These are phyloP conservation scores for Solanum acaule DNA, from an alignment of 257 asterid species.

Conservation along the genomic window DNA sequence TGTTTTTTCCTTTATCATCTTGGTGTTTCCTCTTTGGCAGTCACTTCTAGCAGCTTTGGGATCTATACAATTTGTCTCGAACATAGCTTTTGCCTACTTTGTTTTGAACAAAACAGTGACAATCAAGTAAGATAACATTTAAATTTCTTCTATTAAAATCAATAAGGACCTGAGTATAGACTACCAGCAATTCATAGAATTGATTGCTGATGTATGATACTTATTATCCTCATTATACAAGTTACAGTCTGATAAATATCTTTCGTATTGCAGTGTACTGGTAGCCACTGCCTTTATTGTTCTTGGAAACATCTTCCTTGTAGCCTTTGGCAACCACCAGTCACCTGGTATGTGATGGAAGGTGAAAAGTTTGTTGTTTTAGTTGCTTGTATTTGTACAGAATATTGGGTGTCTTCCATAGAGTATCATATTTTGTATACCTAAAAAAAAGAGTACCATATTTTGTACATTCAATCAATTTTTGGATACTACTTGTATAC, in stretches of 20 bases:
- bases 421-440: not conserved
- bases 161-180: not conserved
- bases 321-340: constrained; percentile 98
- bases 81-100: constrained; percentile 81
- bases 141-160: not conserved
- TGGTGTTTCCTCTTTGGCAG: constrained; percentile 35
- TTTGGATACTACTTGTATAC: not conserved
- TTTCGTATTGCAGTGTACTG: constrained; percentile 54
- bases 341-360: constrained; percentile 70
- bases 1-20: not conserved
- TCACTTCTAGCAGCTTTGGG: constrained; percentile 98
- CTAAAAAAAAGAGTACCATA: not conserved
- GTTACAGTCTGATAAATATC: not conserved
- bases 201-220: not conserved
- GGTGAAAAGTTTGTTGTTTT: constrained; percentile 2
- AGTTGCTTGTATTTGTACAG: not conserved
- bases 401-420: not conserved
- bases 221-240: not conserved
- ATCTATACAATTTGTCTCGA: constrained; percentile 90
- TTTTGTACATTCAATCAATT: not conserved
- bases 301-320: constrained; percentile 91
- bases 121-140: constrained; percentile 52
- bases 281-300: constrained; percentile 93
- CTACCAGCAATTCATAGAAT: not conserved
- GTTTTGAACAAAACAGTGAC: constrained; percentile 80